Evolutionary conservation across 805 yeast genomes (phyloP).

Genomic region (Pichia rugopelliculosa): DNA sequence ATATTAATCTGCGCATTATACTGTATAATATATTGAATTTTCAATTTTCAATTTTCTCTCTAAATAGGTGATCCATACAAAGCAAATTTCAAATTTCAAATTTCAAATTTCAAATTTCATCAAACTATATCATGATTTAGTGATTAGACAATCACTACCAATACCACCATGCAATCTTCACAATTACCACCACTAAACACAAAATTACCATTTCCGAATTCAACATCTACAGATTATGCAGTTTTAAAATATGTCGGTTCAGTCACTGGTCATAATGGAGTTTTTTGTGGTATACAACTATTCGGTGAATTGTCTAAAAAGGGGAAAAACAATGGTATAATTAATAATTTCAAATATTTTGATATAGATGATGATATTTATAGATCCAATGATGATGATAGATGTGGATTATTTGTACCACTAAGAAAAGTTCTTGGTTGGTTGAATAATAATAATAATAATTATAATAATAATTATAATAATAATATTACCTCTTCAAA

Average conservation of each 20-base stretch:
- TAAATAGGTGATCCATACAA: too few relatives aligned
- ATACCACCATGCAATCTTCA: neutral
- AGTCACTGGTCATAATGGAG: slow-evolving; percentile 65
- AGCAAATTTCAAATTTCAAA: too few relatives aligned
- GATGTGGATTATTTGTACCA: slow-evolving; percentile 70
- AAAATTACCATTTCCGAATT: slow-evolving; percentile 6
- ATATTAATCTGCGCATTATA: too few relatives aligned
- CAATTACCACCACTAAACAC: slow-evolving; percentile 8
- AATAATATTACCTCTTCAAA: neutral
- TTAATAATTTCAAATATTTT: slow-evolving; percentile 65
- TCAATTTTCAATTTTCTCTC: too few relatives aligned
- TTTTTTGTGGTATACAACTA: slow-evolving; percentile 83
- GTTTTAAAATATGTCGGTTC: slow-evolving; percentile 63
- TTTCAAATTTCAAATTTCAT: too few relatives aligned
- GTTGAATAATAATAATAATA: neutral
- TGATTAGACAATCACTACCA: too few relatives aligned
- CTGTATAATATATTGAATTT: too few relatives aligned
- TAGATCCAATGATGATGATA: slow-evolving; percentile 33
- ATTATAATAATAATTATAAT: neutral
- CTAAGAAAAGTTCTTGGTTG: slow-evolving; percentile 33
- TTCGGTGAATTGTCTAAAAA: slow-evolving; percentile 51
- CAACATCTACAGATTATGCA: slow-evolving; percentile 40
- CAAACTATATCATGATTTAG: too few relatives aligned
- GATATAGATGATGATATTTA: slow-evolving; percentile 44
- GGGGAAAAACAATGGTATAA: slow-evolving; percentile 86